Base-by-base conservation (phyloP, 768 basidiomycete genomes). In the Xerocomellus chrysenteron region DNA sequence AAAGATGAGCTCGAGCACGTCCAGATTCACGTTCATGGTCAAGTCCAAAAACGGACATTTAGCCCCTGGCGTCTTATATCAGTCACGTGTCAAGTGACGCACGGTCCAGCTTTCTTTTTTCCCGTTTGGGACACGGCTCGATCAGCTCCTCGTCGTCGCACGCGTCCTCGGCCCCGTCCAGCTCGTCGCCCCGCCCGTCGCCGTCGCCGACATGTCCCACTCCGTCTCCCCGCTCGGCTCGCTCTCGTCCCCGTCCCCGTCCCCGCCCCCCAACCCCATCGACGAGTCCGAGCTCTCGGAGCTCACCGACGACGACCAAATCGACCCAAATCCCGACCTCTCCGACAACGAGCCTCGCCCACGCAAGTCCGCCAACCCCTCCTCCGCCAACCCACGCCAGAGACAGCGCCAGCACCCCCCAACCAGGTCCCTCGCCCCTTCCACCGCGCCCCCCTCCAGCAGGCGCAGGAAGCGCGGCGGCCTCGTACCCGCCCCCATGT, bases 401-500 rank as follows among this genome's bases (percentile, higher is more conserved):
- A 54, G 58, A 28, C 68, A 56, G 55, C 59, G 56, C 43, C 39
- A 28, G 3, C 35, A n/a, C 14, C 50, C 41, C 40, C 26, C 43
- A n/a, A 40, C 47, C 37, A 58, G 52, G 41, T 24, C 62, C 7
- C 14, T n/a, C 5, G 13, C 35, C 13, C 5, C 14, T 5, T 48
- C 47, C n/a, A 44, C 43, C 16, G 24, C 48, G 2, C 42, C 69
- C 16, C 50, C 61, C 9, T 59, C 54, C 5, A 68, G 59, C 49
- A 74, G 73, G 14, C 72, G 78, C 59, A 80, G 75, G 69, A 82
- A 83, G 65, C 80, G 85, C 50, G 82, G 85, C 63, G 86, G 85
- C 53, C 78, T 90, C 57, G 85, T 90, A 1, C 88, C 90, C 30
- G 85, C 85, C 36, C 83, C 83, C 52, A 92, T 92, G 88, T 92